Conservation (phyloP, 164 flowering plant species). For the Protea cynaroides region DNA sequence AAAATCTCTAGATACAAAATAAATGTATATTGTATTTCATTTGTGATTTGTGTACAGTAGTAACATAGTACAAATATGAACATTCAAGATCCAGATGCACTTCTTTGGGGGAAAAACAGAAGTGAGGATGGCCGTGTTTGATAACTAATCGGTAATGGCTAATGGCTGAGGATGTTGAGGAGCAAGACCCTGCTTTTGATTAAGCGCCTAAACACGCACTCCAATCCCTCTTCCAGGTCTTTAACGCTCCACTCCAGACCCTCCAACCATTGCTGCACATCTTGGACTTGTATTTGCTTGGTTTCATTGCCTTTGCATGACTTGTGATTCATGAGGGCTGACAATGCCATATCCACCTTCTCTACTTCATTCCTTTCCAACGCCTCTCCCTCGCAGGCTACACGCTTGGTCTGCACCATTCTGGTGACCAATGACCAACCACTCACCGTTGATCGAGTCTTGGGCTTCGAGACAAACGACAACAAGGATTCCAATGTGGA, state of each 20-base stretch:
- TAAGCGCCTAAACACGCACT: slow-evolving; percentile 22
- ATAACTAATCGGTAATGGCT: too few relatives aligned
- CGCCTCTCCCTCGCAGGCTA: slow-evolving; percentile 2
- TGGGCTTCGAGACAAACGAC: background rate
- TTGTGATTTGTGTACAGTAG: too few relatives aligned
- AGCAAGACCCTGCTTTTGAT: slow-evolving; percentile 37
- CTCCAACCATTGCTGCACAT: slow-evolving; percentile 12
- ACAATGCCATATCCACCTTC: slow-evolving; percentile 20
- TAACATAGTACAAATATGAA: too few relatives aligned
- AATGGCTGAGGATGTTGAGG: slow-evolving; percentile 6
- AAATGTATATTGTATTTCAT: too few relatives aligned
- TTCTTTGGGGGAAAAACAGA: too few relatives aligned
- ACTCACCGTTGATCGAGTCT: background rate
- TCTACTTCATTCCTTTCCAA: slow-evolving; percentile 12
- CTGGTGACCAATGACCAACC: slow-evolving; percentile 1
- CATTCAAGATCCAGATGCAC: too few relatives aligned
- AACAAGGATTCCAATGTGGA: background rate
- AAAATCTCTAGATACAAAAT: too few relatives aligned
- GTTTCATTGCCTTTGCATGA: slow-evolving; percentile 3
- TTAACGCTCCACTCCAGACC: slow-evolving; percentile 19
- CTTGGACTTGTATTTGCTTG: slow-evolving; percentile 8
- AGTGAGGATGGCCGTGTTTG: too few relatives aligned
- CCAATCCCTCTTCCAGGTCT: slow-evolving; percentile 28
- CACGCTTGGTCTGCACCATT: background rate
- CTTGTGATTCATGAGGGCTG: background rate